Base-by-base conservation (phyloP, 495 filamentous ascomycete genomes). In the Bathelium albidoporum region DNA sequence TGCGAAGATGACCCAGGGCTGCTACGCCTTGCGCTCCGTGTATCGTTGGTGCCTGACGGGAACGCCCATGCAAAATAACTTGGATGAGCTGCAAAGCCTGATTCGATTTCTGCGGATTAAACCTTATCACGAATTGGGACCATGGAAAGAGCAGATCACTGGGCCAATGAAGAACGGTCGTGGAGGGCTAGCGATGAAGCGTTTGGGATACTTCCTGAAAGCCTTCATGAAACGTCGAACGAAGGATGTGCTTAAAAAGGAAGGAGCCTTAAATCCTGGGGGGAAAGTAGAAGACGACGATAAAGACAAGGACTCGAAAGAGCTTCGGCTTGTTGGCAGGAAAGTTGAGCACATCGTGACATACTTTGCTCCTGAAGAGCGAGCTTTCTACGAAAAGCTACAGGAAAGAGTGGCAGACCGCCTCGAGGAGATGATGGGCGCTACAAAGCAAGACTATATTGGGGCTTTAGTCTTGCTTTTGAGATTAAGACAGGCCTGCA, bases 201-300 rank as follows among this genome's bases (percentile, higher is more conserved):
- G 94, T 10, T 77, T 98, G 39, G 90, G 95, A 64, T 78, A 85
- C 60, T 83, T 90, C 53, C 75, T 98, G n/a, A 88, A 87, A 45
- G 89, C 88, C 45, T 92, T 96, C 74, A 97, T 97, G 95, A 92
- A 97, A 75, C 86, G 94, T 12, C 85, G 94, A 34, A 96, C 91
- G 22, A 98, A 98, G 75, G 94, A 97, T 59, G 87, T 97, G 14
- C 75, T 98, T 59, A 96, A 91, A 73, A 79, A 89, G 64, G 90
- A 87, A 32, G 86, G 89, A 44, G 87, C 87, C 10, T 76, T 89
- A 10, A 89, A 88, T 60, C 81, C 85, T 31, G 90, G 88, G 20
- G 83, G 82, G 7, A 87, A 87, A 70, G 69, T 76, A 7, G 74
- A 73, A 10, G 59, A 65, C 14, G 76, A 78, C 59, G 80, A 76